Base-by-base conservation (phyloP, 176 grass and related monocot genomes). In the Carex parvula region DNA sequence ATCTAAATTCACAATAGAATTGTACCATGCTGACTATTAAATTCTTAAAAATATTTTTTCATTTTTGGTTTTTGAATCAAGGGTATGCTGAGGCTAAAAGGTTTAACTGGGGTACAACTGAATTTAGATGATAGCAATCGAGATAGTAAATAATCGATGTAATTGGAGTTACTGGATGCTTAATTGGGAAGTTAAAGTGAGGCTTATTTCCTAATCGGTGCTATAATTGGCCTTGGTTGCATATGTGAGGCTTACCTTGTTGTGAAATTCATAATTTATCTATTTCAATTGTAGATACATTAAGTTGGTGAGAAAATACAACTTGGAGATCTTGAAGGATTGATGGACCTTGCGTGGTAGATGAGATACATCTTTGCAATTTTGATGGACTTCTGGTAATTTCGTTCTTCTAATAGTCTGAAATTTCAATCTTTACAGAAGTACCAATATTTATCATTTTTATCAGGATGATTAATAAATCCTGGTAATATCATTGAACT, bases 291-390 rank as follows among this genome's bases (percentile, higher is more conserved):
- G 55, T 62, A 89, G 88, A 48, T 89, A 89, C 56, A 83, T 89
- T 35, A 86, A 82, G 17, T 30, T 89, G 67, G 84, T 84, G 48
- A 89, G 76, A 46, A 89, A 86, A 52, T 72, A 89, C 17, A 75
- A 70, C 15, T 73, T 90, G 95, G 95, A 92, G 93, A 91, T 35
- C 85, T 8, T 98, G 95, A 85, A 90, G 88, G 84, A 87, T 98
- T 83, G 95, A 98, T 83, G 90, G 53, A 84, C 91, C 89, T 65
- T 95, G 92, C 35, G 84, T 98, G 63, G 91, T 98, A 44, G 92
- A 98, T 57, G 95, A 98, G 88, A 92, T 98, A 84, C 92, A 98
- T 93, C 92, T 98, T 82, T 88, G 95, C 46, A 88, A 91, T 91
- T 93, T 98, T 87, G 91, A 98, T 90, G 95, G 91, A 35, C 86